Conservation (phyloP, 2,329 filamentous ascomycete species). For the Sclerotinia nivalis region DNA sequence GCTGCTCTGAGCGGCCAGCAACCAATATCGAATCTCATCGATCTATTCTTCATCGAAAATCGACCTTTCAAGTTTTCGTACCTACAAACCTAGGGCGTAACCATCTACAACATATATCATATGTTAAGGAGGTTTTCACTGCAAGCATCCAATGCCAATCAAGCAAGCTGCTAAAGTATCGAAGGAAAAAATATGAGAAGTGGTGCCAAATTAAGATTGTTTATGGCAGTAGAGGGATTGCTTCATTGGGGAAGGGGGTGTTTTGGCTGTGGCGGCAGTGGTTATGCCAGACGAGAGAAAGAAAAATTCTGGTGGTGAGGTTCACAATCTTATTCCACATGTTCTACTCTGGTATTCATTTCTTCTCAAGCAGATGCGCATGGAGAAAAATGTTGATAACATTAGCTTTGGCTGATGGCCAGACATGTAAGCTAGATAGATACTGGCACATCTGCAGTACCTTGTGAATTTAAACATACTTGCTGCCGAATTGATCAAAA, state of each 20-base stretch:
- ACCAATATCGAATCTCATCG: constrained; percentile 25
- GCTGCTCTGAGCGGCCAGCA: constrained; percentile 21
- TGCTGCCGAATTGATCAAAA: background rate
- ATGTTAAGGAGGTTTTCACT: constrained; percentile 16
- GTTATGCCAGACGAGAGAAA: background rate
- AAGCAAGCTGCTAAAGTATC: constrained; percentile 11
- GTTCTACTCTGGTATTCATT: constrained; percentile 3
- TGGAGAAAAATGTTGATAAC: background rate
- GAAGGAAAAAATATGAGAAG: constrained; percentile 18
- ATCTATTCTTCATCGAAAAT: constrained; percentile 23
- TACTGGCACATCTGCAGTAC: constrained; percentile 17
- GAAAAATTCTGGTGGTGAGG: constrained; percentile 17
- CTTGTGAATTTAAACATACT: constrained; percentile 9
- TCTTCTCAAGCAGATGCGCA: background rate
- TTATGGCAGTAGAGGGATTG: constrained; percentile 16
- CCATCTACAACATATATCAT: constrained; percentile 15
- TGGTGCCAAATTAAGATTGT: constrained; percentile 21
- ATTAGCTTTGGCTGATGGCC: background rate
- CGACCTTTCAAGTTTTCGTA: constrained; percentile 12
- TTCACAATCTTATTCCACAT: constrained; percentile 2
- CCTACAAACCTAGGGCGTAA: constrained; percentile 3
- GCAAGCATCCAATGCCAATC: constrained; percentile 13
- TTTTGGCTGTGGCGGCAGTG: constrained; percentile 9
- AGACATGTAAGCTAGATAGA: constrained; percentile 6
- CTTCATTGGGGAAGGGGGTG: constrained; percentile 12